Evolutionary conservation across 148 eudicot genomes (phyloP).

Genomic region (Amaranthus palmeri): DNA sequence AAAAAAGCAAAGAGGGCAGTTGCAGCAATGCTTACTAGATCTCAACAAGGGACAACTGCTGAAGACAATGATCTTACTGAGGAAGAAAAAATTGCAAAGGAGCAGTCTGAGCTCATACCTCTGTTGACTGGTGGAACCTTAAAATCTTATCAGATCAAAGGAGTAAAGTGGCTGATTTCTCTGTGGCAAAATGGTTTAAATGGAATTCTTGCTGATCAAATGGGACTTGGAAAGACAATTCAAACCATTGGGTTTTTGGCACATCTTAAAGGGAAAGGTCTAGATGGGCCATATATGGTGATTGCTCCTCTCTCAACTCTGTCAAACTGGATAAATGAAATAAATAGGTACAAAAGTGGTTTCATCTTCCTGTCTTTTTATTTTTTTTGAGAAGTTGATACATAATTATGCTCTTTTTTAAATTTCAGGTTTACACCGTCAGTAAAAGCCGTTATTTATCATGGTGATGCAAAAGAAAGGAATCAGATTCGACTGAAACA

Average conservation of each 20-base stretch:
- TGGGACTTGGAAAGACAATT: slow-evolving; percentile 99
- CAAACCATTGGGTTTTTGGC: slow-evolving; percentile 92
- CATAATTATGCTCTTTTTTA: background rate
- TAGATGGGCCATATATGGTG: slow-evolving; percentile 92
- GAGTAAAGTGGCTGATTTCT: slow-evolving; percentile 94
- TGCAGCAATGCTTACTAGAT: slow-evolving; percentile 87
- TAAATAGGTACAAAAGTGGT: slow-evolving; percentile 43
- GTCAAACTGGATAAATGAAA: slow-evolving; percentile 91
- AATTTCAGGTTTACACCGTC: slow-evolving; percentile 80
- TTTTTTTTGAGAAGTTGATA: background rate
- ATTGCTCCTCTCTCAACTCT: slow-evolving; percentile 97
- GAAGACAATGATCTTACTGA: slow-evolving; percentile 67
- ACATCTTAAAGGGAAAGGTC: slow-evolving; percentile 84
- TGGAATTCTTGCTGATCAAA: slow-evolving; percentile 98
- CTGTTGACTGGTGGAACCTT: slow-evolving; percentile 86
- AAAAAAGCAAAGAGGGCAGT: slow-evolving; percentile 94
- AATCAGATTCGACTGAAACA: slow-evolving; percentile 56
- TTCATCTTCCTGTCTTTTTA: background rate
- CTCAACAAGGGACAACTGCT: slow-evolving; percentile 50
- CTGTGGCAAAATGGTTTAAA: slow-evolving; percentile 97
- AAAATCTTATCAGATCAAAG: slow-evolving; percentile 86
- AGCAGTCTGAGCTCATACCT: slow-evolving; percentile 84
- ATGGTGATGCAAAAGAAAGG: slow-evolving; percentile 63
- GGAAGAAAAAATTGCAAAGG: slow-evolving; percentile 63
- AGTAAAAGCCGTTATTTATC: slow-evolving; percentile 73